These are phyloP conservation scores for Ganoderma lucidum DNA, from an alignment of 1,284 basidiomycete species.

Conservation along the genomic window DNA sequence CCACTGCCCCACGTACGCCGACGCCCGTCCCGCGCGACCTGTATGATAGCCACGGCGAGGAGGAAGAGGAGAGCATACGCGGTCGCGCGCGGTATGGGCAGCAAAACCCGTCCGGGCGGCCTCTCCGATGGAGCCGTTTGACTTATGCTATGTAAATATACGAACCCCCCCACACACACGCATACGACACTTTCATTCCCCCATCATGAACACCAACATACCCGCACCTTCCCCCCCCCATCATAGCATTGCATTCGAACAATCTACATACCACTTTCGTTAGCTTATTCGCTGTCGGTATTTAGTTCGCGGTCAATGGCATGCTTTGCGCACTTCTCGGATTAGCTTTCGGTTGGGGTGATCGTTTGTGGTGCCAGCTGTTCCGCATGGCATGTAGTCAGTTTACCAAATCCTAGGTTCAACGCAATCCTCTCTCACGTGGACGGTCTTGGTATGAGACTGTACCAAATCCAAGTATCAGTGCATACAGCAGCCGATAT, in stretches of 20 bases:
- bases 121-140: neutral
- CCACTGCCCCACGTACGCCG: neutral
- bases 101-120: neutral
- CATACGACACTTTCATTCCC: neutral
- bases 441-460: too few species aligned
- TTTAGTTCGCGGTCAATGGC: conserved; percentile 2
- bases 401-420: too few species aligned
- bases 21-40: neutral
- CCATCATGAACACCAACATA: too few species aligned
- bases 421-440: too few species aligned
- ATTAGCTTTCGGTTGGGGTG: neutral
- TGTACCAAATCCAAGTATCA: too few species aligned
- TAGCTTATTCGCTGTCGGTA: conserved; percentile 5
- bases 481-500: too few species aligned
- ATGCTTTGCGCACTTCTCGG: neutral
- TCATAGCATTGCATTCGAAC: neutral
- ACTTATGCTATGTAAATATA: neutral
- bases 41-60: neutral
- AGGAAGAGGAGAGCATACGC: conserved; percentile 2
- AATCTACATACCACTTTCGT: neutral
- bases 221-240: neutral
- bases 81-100: neutral
- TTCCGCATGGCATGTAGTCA: neutral
- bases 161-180: neutral
- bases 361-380: neutral